Base-by-base conservation (phyloP, 768 basidiomycete species). In the Pisolithus microcarpus region DNA sequence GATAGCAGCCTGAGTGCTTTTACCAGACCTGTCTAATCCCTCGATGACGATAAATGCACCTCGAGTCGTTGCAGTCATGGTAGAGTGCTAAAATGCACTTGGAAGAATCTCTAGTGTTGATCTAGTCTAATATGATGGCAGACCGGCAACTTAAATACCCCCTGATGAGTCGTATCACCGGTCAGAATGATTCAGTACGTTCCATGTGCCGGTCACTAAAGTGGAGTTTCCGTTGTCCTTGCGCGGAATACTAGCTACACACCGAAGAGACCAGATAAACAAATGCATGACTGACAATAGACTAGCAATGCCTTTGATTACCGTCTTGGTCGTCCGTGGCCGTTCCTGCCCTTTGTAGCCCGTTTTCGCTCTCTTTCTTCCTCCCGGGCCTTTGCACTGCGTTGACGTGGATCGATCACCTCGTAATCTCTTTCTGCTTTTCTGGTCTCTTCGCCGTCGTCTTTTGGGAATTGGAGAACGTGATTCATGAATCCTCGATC, bases 11-110 rank as follows among this genome's bases (percentile, higher is more conserved):
- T 97, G 95, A 0, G 93, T 99, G 30, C 86, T 88, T 66, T 98
- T 98, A 15, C 96, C 96, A 0, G 90, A 92, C 54, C 88, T 76
- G 65, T 98, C 95, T n/a, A 98, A 81, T 13, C 95, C 96, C 68
- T 97, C 94, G 46, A 97, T 76, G 36, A 92, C 93, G 62, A 97
- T 86, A 70, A 98, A 93, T 7, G 86, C 77, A 0, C 89, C 90
- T 15, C 86, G 76, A 23, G 37, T 46, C 26, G 55, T 30, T 3
- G 46, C 31, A 2, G 61, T 8, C 50, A 56, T 38, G 19, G 48
- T 34, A 34, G 43, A n/a, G 43, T 30, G 8, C 30, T 6, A 15
- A 43, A 16, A 3, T 7, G 19, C 19, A 15, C 13, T 5, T 34
- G 34, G 34, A 34, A 34, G 11, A 4, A 15, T 10, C 10, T 31